Conservation (phyloP, 192 early-diverging fungal genomes). For the Coemansia sp. region DNA sequence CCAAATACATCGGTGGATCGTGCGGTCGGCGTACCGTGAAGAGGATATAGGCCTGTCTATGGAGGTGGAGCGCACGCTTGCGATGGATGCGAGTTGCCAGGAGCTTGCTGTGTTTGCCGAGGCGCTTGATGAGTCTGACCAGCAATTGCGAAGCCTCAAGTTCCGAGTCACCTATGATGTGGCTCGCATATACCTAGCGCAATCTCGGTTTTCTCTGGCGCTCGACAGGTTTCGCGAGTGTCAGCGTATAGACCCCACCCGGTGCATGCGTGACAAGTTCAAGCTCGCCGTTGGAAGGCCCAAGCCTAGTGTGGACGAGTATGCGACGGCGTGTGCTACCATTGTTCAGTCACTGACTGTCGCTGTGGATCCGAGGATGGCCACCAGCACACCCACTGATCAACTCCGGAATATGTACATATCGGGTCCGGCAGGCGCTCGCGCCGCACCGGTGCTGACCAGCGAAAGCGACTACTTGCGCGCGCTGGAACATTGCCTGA, state of each 20-base stretch:
- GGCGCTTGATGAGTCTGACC: neutral
- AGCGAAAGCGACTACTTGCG: constrained; percentile 11
- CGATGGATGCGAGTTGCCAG: constrained; percentile 14
- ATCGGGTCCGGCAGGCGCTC: neutral
- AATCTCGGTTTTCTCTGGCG: constrained; percentile 12
- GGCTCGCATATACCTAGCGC: constrained; percentile 29
- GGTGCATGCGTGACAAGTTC: constrained; percentile 19
- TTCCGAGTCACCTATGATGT: constrained; percentile 32
- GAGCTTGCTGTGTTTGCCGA: constrained; percentile 4
- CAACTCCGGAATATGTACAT: constrained; percentile 17
- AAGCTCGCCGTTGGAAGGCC: neutral
- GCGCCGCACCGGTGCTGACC: neutral
- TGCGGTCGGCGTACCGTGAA: constrained; percentile 47
- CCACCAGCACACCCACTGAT: constrained; percentile 13
- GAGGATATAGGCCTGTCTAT: constrained; percentile 26
- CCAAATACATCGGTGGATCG: constrained; percentile 29
- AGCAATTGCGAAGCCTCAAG: neutral
- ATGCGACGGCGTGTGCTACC: constrained; percentile 18
- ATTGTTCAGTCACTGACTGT: constrained; percentile 1
- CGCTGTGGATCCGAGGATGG: neutral
- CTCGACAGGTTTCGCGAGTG: constrained; percentile 24
- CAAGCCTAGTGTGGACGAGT: constrained; percentile 38
- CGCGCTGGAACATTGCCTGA: constrained; percentile 14
- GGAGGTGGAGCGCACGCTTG: constrained; percentile 9
- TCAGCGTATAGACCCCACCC: constrained; percentile 14